phyloP scores from a whole-genome alignment of 1,284 basidiomycete species.

The Xerocomus nothofagi region DNA sequence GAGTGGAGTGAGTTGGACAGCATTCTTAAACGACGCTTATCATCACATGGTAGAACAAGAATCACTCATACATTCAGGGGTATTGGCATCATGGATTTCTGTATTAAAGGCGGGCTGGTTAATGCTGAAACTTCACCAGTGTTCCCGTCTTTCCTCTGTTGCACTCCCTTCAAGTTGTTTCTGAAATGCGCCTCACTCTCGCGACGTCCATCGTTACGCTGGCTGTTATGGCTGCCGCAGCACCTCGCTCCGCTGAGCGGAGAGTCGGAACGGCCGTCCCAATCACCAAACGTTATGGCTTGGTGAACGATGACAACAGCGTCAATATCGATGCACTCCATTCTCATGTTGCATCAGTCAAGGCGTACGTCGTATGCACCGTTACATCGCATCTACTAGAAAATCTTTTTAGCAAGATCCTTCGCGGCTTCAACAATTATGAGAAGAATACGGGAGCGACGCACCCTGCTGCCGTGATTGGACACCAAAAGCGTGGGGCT shows the following conservation, averaged over 20 bases:
- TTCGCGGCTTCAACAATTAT: slow-evolving; percentile 9
- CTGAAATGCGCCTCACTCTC: slow-evolving; percentile 20
- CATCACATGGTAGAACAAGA: neutral
- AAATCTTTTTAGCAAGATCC: slow-evolving; percentile 13
- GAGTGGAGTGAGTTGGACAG: neutral
- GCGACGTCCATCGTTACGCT: slow-evolving; percentile 11
- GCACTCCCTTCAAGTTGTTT: neutral
- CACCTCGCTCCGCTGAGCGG: slow-evolving; percentile 3
- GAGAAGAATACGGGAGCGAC: slow-evolving; percentile 15
- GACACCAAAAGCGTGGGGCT: neutral
- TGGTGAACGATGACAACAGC: slow-evolving; percentile 12
- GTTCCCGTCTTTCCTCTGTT: neutral
- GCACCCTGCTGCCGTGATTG: slow-evolving; percentile 5
- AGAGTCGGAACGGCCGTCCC: slow-evolving; percentile 9
- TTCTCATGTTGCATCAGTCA: slow-evolving; percentile 10
- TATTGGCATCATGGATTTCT: neutral
- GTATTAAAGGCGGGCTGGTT: slow-evolving; percentile 3
- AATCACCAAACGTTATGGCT: slow-evolving; percentile 17
- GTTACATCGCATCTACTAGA: neutral
- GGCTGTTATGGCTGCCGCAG: slow-evolving; percentile 13
- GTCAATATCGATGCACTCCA: slow-evolving; percentile 12
- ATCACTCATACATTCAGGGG: neutral
- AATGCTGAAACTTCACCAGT: neutral
- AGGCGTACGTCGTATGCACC: slow-evolving; percentile 13
- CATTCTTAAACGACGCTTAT: neutral